These are phyloP conservation scores for Tolypocladium album DNA, from an alignment of 2,329 filamentous ascomycete genomes.

Conservation along the genomic window DNA sequence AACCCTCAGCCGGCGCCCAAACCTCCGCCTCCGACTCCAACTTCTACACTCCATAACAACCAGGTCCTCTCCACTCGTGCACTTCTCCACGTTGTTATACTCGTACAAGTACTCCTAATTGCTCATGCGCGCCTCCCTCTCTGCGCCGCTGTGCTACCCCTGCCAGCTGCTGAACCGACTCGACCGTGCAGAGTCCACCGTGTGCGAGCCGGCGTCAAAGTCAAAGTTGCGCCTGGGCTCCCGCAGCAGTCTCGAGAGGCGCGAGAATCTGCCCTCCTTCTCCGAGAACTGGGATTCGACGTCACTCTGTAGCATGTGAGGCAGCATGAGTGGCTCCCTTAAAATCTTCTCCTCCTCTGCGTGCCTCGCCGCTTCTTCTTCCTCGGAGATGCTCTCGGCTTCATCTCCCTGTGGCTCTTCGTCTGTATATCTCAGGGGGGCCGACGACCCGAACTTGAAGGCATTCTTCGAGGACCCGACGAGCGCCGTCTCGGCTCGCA, in stretches of 20 bases:
- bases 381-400: background rate
- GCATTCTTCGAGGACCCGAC: conserved; percentile 5
- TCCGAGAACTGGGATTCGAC: background rate
- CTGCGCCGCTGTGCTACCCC: background rate
- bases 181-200: background rate
- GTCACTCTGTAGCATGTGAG: background rate
- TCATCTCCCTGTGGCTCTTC: conserved; percentile 7
- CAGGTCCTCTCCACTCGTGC: too few relatives aligned
- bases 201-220: background rate
- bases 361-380: background rate
- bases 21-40: background rate
- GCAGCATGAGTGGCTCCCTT: background rate
- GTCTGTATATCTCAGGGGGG: conserved; percentile 10
- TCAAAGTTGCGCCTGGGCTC: background rate
- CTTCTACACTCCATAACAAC: too few relatives aligned
- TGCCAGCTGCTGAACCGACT: background rate
- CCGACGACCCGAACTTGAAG: conserved; percentile 9
- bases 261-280: background rate
- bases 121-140: background rate
- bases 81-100: too few relatives aligned
- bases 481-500: conserved; percentile 10
- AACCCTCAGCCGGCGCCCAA: background rate
- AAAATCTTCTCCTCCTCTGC: background rate
- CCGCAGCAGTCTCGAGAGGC: background rate
- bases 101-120: too few relatives aligned